Conservation (phyloP, 306 rosid species). For the Trichosanthes cucumerina region DNA sequence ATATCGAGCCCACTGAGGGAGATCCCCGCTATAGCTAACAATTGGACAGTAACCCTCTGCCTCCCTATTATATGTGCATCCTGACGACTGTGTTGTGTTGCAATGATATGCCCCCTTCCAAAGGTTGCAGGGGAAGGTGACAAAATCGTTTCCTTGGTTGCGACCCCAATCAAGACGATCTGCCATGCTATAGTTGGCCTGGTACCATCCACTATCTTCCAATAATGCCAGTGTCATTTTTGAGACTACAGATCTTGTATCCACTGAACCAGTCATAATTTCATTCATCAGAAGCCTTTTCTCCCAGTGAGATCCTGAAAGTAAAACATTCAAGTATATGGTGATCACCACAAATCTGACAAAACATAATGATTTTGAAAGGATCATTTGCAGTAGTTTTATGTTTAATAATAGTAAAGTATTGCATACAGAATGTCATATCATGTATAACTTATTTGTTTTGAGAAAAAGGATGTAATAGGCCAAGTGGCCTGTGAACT, state of each 20-base stretch:
- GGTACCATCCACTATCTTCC: constrained; percentile 99
- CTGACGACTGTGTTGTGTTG: constrained; percentile 83
- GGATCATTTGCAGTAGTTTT: not conserved
- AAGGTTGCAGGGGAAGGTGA: constrained; percentile 73
- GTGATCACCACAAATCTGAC: not conserved
- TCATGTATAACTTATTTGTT: not conserved
- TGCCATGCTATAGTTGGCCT: constrained; percentile 96
- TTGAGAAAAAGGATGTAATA: not conserved
- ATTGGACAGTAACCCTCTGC: constrained; percentile 99
- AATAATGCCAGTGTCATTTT: constrained; percentile 92
- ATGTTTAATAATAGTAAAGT: not conserved
- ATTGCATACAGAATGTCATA: not conserved
- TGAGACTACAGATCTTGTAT: constrained; percentile 95
- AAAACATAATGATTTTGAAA: not conserved
- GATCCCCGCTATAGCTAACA: constrained; percentile 75
- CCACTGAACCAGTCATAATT: constrained; percentile 98
- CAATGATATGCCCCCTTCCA: constrained; percentile 99
- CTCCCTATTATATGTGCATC: constrained; percentile 97
- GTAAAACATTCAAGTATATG: not conserved
- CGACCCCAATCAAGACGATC: constrained; percentile 97
- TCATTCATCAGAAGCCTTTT: constrained; percentile 97
- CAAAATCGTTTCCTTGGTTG: constrained; percentile 87
- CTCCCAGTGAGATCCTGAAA: constrained; percentile 95
- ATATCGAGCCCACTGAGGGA: constrained; percentile 93
- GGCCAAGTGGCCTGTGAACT: not conserved